Conservation (phyloP, 202 grass and related monocot species). For the Hordeum pubiflorum region DNA sequence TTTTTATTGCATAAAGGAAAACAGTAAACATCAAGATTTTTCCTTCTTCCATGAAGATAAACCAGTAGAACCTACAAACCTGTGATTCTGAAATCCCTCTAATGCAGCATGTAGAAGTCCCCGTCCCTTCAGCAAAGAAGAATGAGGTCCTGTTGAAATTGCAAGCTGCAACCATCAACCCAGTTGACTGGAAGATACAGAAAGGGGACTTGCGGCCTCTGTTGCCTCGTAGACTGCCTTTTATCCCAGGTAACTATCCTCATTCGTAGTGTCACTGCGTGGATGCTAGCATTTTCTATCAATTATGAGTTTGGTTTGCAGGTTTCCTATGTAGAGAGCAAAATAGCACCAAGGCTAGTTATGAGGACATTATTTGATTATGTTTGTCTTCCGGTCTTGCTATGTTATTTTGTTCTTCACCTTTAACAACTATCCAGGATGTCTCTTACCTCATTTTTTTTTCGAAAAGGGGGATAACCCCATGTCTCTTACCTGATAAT, state of each 20-base stretch:
- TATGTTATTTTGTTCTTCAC: too few relatives aligned
- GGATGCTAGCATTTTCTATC: not conserved
- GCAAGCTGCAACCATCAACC: slow-evolving; percentile 51
- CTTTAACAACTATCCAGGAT: not conserved
- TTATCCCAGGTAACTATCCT: slow-evolving; percentile 39
- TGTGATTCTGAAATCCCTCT: not conserved
- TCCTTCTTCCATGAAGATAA: not conserved
- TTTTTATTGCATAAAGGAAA: not conserved
- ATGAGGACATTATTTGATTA: not conserved
- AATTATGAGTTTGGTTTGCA: not conserved
- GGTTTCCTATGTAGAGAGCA: not conserved
- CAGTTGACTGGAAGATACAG: slow-evolving; percentile 62
- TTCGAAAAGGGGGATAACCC: too few relatives aligned
- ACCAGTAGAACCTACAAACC: not conserved
- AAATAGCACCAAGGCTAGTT: not conserved
- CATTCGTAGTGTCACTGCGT: not conserved
- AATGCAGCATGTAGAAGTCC: slow-evolving; percentile 47
- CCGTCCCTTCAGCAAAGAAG: slow-evolving; percentile 36
- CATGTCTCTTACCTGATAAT: not conserved
- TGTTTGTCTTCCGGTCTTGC: not conserved
- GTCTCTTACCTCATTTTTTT: not conserved
- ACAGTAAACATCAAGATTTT: not conserved
- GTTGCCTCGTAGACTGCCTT: slow-evolving; percentile 42
- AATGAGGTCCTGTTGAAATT: slow-evolving; percentile 51
- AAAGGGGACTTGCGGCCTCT: slow-evolving; percentile 40